Percentiles rank a stretch among this genome's conserved stretches.
phyloP scores from a whole-genome alignment of 352 stramenopile genomes.

The Globisporangium okanoganense region DNA sequence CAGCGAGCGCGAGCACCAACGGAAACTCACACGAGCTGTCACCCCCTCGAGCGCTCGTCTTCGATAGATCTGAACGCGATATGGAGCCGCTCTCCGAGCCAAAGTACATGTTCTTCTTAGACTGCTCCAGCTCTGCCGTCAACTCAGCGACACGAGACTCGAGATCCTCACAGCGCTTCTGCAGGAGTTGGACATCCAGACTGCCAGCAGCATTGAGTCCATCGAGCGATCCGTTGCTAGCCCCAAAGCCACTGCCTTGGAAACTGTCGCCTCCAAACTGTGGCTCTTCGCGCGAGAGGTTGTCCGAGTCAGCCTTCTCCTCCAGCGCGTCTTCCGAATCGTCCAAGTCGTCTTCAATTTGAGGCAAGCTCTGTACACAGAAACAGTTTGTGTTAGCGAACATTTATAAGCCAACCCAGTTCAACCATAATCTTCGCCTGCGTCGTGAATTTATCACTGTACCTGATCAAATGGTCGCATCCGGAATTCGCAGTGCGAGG shows the following conservation, averaged over 20 bases:
- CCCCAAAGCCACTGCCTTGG: slow-evolving; percentile 18
- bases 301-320: slow-evolving; percentile 22
- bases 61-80: slow-evolving; percentile 61
- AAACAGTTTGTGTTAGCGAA: neutral
- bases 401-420: neutral
- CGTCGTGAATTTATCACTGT: neutral
- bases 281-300: slow-evolving; percentile 5
- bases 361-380: slow-evolving; percentile 44
- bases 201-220: slow-evolving; percentile 18
- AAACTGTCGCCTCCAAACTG: slow-evolving; percentile 15
- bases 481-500: slow-evolving; percentile 84
- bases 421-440: neutral
- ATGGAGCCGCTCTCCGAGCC: slow-evolving; percentile 69
- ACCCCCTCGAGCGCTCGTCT: slow-evolving; percentile 54
- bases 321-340: slow-evolving; percentile 23
- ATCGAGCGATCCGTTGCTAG: slow-evolving; percentile 21
- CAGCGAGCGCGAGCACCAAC: slow-evolving; percentile 71
- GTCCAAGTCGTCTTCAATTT: slow-evolving; percentile 45
- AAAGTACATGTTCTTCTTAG: slow-evolving; percentile 71
- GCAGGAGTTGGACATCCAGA: slow-evolving; percentile 47
- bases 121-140: slow-evolving; percentile 61
- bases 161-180: slow-evolving; percentile 69
- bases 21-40: slow-evolving; percentile 83
- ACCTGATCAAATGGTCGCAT: slow-evolving; percentile 84
- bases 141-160: slow-evolving; percentile 61